Conservation (phyloP, 2,329 filamentous ascomycete genomes). For the Remersonia thermophila region DNA sequence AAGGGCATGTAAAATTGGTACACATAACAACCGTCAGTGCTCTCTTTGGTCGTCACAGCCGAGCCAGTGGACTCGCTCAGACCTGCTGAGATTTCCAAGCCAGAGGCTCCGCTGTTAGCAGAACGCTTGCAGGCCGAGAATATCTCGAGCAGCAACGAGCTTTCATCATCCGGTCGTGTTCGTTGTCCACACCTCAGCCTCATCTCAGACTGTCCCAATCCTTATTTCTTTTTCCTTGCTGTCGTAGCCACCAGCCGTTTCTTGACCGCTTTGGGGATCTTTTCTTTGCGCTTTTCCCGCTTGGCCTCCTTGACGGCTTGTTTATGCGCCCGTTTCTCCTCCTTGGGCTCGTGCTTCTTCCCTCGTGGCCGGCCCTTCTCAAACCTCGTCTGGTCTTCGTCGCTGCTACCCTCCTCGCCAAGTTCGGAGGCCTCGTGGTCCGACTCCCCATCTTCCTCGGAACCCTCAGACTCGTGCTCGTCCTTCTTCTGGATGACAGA, state of each 20-base stretch:
- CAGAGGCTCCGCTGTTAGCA: slow-evolving; percentile 27
- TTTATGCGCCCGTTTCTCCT: slow-evolving; percentile 77
- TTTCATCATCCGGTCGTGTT: slow-evolving; percentile 20
- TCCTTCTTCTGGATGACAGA: slow-evolving; percentile 18
- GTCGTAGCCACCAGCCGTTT: slow-evolving; percentile 64
- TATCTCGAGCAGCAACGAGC: slow-evolving; percentile 9
- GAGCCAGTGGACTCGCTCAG: slow-evolving; percentile 25
- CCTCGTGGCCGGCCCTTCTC: slow-evolving; percentile 61
- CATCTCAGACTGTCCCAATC: neutral
- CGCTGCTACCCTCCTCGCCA: neutral
- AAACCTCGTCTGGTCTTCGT: slow-evolving; percentile 28
- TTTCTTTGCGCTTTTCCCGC: slow-evolving; percentile 81
- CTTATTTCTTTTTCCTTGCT: slow-evolving; percentile 50
- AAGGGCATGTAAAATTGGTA: slow-evolving; percentile 16
- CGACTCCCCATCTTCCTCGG: slow-evolving; percentile 37
- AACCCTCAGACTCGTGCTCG: slow-evolving; percentile 26
- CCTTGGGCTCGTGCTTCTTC: slow-evolving; percentile 82
- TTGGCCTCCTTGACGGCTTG: slow-evolving; percentile 88
- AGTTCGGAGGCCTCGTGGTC: slow-evolving; percentile 34
- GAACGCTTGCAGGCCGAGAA: slow-evolving; percentile 11
- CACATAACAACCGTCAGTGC: slow-evolving; percentile 31
- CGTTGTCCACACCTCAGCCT: neutral
- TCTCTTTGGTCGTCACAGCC: slow-evolving; percentile 48
- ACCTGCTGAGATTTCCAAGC: slow-evolving; percentile 18
- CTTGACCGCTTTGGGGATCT: slow-evolving; percentile 94